A percentile compares a stretch with the other conserved stretches of the same genome.
These are phyloP conservation scores for Dioscorea cayenensis DNA, from an alignment of 116 monocot genomes.

Conservation along the genomic window DNA sequence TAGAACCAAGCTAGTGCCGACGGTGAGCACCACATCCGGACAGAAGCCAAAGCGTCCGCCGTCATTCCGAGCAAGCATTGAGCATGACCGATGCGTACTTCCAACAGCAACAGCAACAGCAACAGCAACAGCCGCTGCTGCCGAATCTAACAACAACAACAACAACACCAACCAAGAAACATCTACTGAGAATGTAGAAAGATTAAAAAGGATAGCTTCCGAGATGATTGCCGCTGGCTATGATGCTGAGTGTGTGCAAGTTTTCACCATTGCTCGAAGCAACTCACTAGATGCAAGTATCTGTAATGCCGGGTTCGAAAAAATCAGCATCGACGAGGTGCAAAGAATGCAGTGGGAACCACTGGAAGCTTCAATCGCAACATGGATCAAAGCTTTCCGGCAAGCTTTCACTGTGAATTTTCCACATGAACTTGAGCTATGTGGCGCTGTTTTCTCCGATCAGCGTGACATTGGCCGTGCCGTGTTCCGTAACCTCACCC, in stretches of 20 bases:
- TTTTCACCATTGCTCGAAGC: conserved; percentile 36
- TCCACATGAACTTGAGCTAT: conserved; percentile 45
- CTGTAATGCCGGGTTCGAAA: conserved; percentile 50
- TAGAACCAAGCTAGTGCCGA: neutral
- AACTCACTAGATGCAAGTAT: conserved; percentile 34
- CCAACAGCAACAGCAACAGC: neutral
- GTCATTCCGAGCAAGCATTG: neutral
- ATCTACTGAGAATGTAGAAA: conserved; percentile 17
- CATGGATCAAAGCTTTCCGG: conserved; percentile 56
- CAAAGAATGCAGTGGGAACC: conserved; percentile 62
- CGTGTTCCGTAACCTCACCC: conserved; percentile 39
- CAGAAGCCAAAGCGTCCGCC: neutral
- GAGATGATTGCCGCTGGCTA: conserved; percentile 53
- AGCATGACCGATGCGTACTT: neutral
- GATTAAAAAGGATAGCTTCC: conserved; percentile 30
- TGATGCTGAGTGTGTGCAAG: conserved; percentile 50
- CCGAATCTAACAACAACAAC: neutral
- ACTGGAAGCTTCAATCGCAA: conserved; percentile 49
- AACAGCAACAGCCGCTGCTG: neutral
- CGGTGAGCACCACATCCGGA: neutral
- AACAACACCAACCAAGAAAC: conserved; percentile 9
- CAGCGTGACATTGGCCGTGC: conserved; percentile 6
- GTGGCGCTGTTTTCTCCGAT: conserved; percentile 32
- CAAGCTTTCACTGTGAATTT: conserved; percentile 28
- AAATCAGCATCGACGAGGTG: conserved; percentile 64